Conservation (phyloP, 257 asterid genomes). For the Craterostigma plantagineum region DNA sequence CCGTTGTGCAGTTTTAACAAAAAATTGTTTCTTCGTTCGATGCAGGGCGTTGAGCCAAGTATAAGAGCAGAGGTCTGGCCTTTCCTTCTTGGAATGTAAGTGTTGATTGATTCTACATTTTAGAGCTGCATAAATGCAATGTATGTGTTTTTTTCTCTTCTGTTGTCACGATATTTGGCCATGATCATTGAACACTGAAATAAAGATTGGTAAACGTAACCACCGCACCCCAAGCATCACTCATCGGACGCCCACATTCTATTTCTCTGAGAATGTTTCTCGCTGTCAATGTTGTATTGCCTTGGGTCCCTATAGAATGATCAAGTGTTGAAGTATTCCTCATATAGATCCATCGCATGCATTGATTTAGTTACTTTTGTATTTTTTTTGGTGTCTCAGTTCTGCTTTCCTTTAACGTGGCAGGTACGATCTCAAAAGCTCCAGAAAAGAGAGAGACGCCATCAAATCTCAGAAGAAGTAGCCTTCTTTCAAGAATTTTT, state of each 20-base stretch:
- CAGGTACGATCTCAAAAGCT: constrained; percentile 67
- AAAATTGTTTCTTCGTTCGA: neutral
- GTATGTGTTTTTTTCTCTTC: neutral
- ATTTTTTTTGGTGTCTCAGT: neutral
- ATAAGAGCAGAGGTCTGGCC: constrained; percentile 91
- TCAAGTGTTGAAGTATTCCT: too few relatives aligned
- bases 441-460: constrained; percentile 41
- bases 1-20: neutral
- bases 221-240: too few relatives aligned
- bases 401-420: constrained; percentile 6
- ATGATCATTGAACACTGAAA: constrained; percentile 2
- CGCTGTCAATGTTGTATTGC: too few relatives aligned
- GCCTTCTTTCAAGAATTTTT: neutral
- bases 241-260: too few relatives aligned
- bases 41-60: constrained; percentile 90
- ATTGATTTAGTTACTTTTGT: too few relatives aligned
- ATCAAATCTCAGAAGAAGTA: constrained; percentile 56
- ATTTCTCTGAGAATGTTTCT: too few relatives aligned
- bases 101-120: constrained; percentile 1
- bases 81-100: constrained; percentile 36
- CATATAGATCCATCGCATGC: too few relatives aligned
- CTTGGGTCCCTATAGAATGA: too few relatives aligned
- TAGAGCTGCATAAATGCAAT: constrained; percentile 30
- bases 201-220: too few relatives aligned
- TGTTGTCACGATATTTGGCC: neutral